Evolutionary conservation across 352 stramenopile genomes (phyloP), one percentile per base, ranked within the genome.

Genomic region (Aphanomyces astaci): DNA sequence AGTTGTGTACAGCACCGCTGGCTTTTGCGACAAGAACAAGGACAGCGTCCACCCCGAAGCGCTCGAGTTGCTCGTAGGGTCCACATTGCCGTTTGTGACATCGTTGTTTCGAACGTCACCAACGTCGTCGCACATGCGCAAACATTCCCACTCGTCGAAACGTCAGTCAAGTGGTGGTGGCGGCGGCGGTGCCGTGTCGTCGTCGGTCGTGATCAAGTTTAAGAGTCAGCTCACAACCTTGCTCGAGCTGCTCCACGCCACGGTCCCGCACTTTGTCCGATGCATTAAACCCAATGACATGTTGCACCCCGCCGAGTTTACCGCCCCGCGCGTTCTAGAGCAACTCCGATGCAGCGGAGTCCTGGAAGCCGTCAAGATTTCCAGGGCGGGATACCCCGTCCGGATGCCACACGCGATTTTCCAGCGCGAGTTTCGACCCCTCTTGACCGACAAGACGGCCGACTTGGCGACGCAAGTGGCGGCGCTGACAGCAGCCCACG

Each of bases 321-420:
- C 90, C 5, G 77, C 74, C 2, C 76, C 75, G 36, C 85, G 85
- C 63, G 70, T 95, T 4, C 70, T 92, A 53, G 82, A 94, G 62
- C 88, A 96, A 66, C 76, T 96, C 11, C 81, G 83, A 7, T 96
- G 86, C 64, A 92, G 86, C 64, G 88, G 88, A 55, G 88, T 96
- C 13, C 49, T 96, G 55, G 88, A 96, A 74, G 88, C 88, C 9
- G 86, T 96, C 36, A 94, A 94, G 71, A 96, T 96, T 73, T 94
- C 86, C 28, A 80, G 87, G 10, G 90, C 81, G 31, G 87, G 87
- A 28, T 96, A 94, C 76, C 96, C 97, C 31, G 95, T 99, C 59
- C 95, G 98, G 63, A 90, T 99, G 62, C 71, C 78, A 56, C 96
- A 99, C 75, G 74, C 90, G 54, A 75, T 86, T 73, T 98, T 98